Evolutionary conservation across 768 basidiomycete species (phyloP), one percentile per base, ranked within the genome.

Genomic region (Floccularia luteovirens): DNA sequence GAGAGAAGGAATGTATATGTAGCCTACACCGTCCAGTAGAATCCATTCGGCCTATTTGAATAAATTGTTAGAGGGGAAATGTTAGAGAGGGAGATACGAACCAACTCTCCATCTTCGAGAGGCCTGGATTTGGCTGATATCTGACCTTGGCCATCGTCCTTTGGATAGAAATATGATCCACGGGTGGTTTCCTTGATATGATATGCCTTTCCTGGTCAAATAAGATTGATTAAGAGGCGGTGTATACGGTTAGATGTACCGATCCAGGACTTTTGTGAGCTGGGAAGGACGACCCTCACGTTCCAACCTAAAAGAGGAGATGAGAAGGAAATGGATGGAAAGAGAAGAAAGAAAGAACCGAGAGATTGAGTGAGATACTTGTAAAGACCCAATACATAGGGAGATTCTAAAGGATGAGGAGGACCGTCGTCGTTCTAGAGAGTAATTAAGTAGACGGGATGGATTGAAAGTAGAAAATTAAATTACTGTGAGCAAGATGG

Each of bases 381-480:
- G 51, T 81, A 87, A 32, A 90, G 65, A 4, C 79, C 81, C 36
- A 81, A 77, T 37, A 88, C 69, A 55, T 82, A 88, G 0, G 88
- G 88, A 1, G 87, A 89, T 24, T 82, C 79, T 7, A 51, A 47
- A 5, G 58, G 46, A 24, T 76, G 61, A 5, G 88, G 89, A 11
- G 88, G 89, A 2, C 88, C 88, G 50, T 91, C 89, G 51, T 91
- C 88, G 55, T 90, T 90, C 80, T 88, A 49, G 42, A 27, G n/a
- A 34, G 33, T 5, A 39, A 31, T 23, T 37, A 31, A 31, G 30
- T 36, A 45, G 35, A 33, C 6, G 24, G 23, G 21, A 31, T 27
- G 20, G 17, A 38, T 24, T 30, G 30, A 11, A 25, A 22, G 22
- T 24, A 3, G 31, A 12, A 34, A 4, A 22, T 49, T n/a, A n/a